A percentile compares a stretch with the other conserved stretches of the same genome.
phyloP scores from a whole-genome alignment of 1,139 yeast species.

The Wickerhamomyces sp. region DNA sequence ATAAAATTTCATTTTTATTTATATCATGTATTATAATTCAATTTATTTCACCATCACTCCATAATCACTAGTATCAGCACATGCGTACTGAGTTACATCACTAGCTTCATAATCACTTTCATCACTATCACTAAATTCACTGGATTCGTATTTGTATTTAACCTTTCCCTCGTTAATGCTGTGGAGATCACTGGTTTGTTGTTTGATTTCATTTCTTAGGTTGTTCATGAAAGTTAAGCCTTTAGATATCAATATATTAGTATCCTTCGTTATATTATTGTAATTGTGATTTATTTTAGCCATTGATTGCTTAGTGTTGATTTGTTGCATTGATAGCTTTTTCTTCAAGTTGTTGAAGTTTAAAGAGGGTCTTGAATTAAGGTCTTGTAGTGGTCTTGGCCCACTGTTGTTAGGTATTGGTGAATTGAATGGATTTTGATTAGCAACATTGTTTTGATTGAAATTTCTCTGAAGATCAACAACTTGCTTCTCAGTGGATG shows the following conservation, averaged over 20 bases:
- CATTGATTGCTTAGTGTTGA: constrained; percentile 7
- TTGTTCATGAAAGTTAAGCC: constrained; percentile 19
- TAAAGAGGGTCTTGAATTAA: constrained; percentile 2
- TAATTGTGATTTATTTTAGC: constrained; percentile 6
- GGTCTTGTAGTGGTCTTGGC: background rate
- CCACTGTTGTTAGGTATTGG: background rate
- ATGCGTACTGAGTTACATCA: constrained; percentile 19
- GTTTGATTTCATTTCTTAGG: constrained; percentile 15
- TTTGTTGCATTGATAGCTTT: constrained; percentile 19
- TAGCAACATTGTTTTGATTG: constrained; percentile 3
- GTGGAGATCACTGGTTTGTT: background rate
- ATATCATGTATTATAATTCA: too few relatives aligned
- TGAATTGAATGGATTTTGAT: background rate
- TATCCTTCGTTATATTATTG: constrained; percentile 21
- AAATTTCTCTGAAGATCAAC: constrained; percentile 30
- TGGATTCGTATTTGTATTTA: background rate
- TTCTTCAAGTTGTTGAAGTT: constrained; percentile 18
- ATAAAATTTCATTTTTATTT: background rate
- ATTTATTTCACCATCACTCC: constrained; percentile 22
- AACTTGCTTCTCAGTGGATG: constrained; percentile 33
- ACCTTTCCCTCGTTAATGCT: background rate
- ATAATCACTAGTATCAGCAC: constrained; percentile 24
- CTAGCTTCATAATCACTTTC: constrained; percentile 11
- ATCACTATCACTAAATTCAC: background rate
- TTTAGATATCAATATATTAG: constrained; percentile 17